Evolutionary conservation across 164 flowering plant species (phyloP), one percentile per base, ranked within the genome.

Genomic region (Warburgia ugandensis): DNA sequence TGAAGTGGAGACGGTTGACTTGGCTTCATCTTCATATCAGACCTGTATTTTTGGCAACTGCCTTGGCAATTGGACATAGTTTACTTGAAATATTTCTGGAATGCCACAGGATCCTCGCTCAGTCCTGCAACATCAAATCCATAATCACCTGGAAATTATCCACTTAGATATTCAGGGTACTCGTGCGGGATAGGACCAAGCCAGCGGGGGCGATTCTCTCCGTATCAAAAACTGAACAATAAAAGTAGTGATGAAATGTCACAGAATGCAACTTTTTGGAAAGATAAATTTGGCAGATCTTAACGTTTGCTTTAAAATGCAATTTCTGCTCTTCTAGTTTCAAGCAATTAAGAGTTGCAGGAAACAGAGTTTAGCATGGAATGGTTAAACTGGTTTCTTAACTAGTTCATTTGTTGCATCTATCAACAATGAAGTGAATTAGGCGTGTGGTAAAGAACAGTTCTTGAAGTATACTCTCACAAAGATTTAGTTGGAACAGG

Each of bases 111-210:
- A 68, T 92, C 95, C 76, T 73, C 78, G 64, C 81, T 60, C 35
- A 92, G 63, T 42, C 87, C 89, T 6, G 77, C 88, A 70, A 88
- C 35, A 67, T 92, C 99, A 74, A 92, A 92, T 48, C 96, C 99
- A 73, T 92, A 92, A 63, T 92, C 99, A 29, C 95, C 99, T n/a
- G 99, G 99, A 7, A 81, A 69, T 56, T 88, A 81, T 43, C 99
- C 99, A 30, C 68, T 77, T 40, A 92, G 95, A 77, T 92, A 59
- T 29, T 64, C 30, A 43, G 99, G 99, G 63, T 92, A 92, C 5
- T 79, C 72, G 59, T 70, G 88, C 10, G 89, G 78, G 43, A 92
- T 70, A 44, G 96, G 96, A 56, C 99, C 99, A 65, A 92, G 94
- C 99, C 99, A 92, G 17, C 85, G 85, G 35, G 99, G 96, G 33